Percentiles rank a stretch among this genome's conserved stretches.
phyloP scores from a whole-genome alignment of 2,329 filamentous ascomycete genomes.

The Paracoccidioides brasiliensis region DNA sequence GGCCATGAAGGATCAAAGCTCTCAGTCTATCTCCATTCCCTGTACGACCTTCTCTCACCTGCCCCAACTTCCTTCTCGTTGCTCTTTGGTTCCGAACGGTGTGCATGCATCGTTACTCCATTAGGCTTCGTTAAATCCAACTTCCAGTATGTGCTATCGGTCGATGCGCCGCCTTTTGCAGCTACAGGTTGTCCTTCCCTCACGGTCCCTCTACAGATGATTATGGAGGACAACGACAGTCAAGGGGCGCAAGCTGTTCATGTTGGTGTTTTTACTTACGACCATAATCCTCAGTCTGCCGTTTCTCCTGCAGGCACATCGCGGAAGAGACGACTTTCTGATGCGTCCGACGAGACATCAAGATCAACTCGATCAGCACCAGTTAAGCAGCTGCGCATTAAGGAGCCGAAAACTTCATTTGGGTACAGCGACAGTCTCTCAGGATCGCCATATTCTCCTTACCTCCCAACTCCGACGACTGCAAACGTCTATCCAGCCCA shows the following conservation, averaged over 20 bases:
- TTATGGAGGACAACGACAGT: conserved; percentile 46
- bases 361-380: conserved; percentile 37
- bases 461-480: conserved; percentile 36
- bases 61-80: conserved; percentile 44
- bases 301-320: conserved; percentile 29
- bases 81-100: conserved; percentile 66
- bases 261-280: conserved; percentile 51
- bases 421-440: conserved; percentile 40
- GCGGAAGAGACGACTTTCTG: conserved; percentile 45
- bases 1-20: conserved; percentile 60
- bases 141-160: conserved; percentile 58
- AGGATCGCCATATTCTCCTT: conserved; percentile 36
- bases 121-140: conserved; percentile 43
- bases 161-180: conserved; percentile 56
- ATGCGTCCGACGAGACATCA: conserved; percentile 35
- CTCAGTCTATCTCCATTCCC: conserved; percentile 58
- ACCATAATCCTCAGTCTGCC: conserved; percentile 30
- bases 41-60: conserved; percentile 57
- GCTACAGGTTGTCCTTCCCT: conserved; percentile 43
- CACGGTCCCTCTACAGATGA: conserved; percentile 45
- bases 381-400: conserved; percentile 36
- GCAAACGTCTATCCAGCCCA: conserved; percentile 28
- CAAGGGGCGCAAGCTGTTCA: conserved; percentile 39
- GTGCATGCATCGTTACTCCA: conserved; percentile 53
- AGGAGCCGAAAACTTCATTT: conserved; percentile 40